Percentiles rank a stretch among this genome's conserved stretches.
These are phyloP conservation scores for Plectosphaerella sp. DNA, from an alignment of 2,329 filamentous ascomycete genomes.

Conservation along the genomic window DNA sequence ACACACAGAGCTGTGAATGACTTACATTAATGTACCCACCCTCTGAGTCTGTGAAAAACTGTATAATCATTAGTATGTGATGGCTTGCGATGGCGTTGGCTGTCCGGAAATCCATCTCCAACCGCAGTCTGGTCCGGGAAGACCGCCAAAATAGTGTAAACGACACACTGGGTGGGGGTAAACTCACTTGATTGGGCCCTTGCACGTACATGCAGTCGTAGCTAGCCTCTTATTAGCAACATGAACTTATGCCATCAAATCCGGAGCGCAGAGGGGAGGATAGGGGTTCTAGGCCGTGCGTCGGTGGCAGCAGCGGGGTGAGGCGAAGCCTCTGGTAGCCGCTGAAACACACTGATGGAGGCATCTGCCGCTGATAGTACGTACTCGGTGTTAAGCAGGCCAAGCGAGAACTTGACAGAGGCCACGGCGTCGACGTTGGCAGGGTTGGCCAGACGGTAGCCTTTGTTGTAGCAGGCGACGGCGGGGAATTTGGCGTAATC, in stretches of 20 bases:
- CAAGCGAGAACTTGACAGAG: slow-evolving; percentile 8
- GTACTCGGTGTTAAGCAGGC: slow-evolving; percentile 12
- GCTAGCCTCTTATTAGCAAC: background rate
- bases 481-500: slow-evolving; percentile 8
- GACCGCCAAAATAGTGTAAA: too few relatives aligned
- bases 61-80: too few relatives aligned
- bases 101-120: too few relatives aligned
- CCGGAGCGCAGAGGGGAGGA: too few relatives aligned
- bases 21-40: slow-evolving; percentile 13
- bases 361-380: background rate
- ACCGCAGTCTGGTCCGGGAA: too few relatives aligned
- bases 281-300: too few relatives aligned
- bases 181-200: slow-evolving; percentile 3
- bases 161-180: too few relatives aligned
- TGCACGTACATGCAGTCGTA: slow-evolving; percentile 13
- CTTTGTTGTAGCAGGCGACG: slow-evolving; percentile 14
- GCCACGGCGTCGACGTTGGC: slow-evolving; percentile 3
- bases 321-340: too few relatives aligned
- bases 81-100: too few relatives aligned
- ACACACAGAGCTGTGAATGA: background rate
- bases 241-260: too few relatives aligned
- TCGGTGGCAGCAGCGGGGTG: too few relatives aligned
- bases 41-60: slow-evolving; percentile 8
- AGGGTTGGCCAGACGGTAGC: slow-evolving; percentile 7
- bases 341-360: too few relatives aligned